phyloP scores from a whole-genome alignment of 73 alveolate genomes.

The Breviolum minutum region DNA sequence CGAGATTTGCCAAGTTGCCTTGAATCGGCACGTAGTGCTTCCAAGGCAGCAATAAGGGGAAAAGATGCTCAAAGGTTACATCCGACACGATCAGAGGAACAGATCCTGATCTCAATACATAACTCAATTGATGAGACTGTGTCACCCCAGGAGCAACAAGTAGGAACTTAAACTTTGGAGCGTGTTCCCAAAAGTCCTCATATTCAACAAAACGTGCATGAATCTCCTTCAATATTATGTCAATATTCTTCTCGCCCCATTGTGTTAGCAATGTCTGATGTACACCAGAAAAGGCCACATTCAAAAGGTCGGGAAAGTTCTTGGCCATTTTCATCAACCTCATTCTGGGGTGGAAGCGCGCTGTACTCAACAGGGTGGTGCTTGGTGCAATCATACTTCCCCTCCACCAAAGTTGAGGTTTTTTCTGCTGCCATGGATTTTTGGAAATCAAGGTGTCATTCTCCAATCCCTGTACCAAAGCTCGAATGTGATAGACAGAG shows the following conservation, averaged over 20 bases:
- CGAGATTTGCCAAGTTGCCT: conserved; percentile 15
- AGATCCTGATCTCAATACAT: conserved; percentile 27
- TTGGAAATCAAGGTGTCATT: not conserved
- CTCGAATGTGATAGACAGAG: conserved; percentile 13
- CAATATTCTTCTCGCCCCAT: conserved; percentile 13
- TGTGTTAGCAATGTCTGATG: not conserved
- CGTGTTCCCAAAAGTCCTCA: conserved; percentile 47
- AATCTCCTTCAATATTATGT: not conserved
- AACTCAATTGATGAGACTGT: conserved; percentile 28
- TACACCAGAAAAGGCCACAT: conserved; percentile 47
- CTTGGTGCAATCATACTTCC: conserved; percentile 47
- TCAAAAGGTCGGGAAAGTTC: not conserved
- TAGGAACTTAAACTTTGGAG: conserved; percentile 48
- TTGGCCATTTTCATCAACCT: conserved; percentile 19
- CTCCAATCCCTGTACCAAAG: conserved; percentile 8
- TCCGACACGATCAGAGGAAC: conserved; percentile 39
- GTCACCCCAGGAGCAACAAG: conserved; percentile 39
- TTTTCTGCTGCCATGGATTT: not conserved
- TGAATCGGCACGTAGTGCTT: conserved; percentile 43
- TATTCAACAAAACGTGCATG: not conserved
- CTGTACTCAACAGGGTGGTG: conserved; percentile 9
- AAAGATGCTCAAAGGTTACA: conserved; percentile 38
- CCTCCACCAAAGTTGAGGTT: conserved; percentile 53
- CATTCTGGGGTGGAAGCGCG: conserved; percentile 28
- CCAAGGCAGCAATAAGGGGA: conserved; percentile 28